Evolutionary conservation across 192 early-diverging fungal species (phyloP), one percentile per base, ranked within the genome.

Genomic region (Backusella psychrophila): DNA sequence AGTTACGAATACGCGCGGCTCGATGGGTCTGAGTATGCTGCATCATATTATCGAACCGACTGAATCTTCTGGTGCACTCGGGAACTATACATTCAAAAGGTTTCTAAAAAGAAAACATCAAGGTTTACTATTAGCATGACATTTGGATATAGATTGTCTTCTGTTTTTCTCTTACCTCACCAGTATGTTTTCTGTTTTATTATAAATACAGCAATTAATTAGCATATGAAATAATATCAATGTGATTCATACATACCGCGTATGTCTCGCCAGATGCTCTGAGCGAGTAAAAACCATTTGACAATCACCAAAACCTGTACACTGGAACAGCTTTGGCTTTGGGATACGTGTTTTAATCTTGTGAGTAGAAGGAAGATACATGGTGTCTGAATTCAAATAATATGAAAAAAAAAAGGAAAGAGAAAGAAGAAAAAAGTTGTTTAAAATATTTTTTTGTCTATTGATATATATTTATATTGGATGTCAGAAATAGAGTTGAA

Each of bases 11-110:
- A 52, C 85, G 82, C 49, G 83, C 73, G 46, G 76, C 77, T 29
- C 56, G 8, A 77, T 93, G 92, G 44, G 89, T 93, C 34, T 91
- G 91, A 6, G 89, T 91, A 67, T 93, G 92, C 78, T 93, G 92
- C 81, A 91, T 89, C 92, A 93, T 93, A 75, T 93, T 93, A 75
- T 93, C 92, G 69, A 92, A 92, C 2, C 92, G 90, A 81, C 91
- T 92, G 42, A 93, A 93, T 69, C 85, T 87, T 66, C 89, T 84
- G 73, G 81, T 83, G 75, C 92, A 93, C 15, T 82, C 87, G 38
- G 89, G 87, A 14, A 90, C 84, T 15, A 91, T 83, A 68, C 92
- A 93, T 68, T 87, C 83, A 84, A 92, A 93, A 1, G 92, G 92
- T 87, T 93, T 89, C 84, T 93, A 79, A 63, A 63, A 63, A 63